Evolutionary conservation across 352 stramenopile species (phyloP).

Genomic region (Pythium vanterpoolii): DNA sequence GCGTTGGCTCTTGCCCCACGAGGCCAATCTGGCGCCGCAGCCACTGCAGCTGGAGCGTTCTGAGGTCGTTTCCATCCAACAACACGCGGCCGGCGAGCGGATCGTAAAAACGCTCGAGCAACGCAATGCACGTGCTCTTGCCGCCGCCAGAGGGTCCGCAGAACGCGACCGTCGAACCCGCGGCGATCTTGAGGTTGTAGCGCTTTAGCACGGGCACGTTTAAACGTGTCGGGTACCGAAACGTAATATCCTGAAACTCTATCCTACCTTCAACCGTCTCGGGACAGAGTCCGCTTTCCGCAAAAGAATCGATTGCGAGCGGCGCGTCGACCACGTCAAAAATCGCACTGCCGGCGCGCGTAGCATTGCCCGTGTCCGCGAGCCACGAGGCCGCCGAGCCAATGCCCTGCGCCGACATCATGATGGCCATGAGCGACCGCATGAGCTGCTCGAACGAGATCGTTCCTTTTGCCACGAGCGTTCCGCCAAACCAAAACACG

Average conservation of each 20-base stretch:
- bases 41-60: slow-evolving; percentile 63
- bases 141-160: slow-evolving; percentile 17
- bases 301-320: slow-evolving; percentile 42
- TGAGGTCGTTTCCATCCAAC: slow-evolving; percentile 76
- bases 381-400: slow-evolving; percentile 25
- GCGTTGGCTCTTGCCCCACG: slow-evolving; percentile 38
- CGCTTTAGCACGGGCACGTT: slow-evolving; percentile 72
- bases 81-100: slow-evolving; percentile 46
- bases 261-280: slow-evolving; percentile 32
- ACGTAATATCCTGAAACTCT: slow-evolving; percentile 64
- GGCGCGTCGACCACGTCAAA: slow-evolving; percentile 32
- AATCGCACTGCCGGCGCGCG: slow-evolving; percentile 43
- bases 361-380: slow-evolving; percentile 63
- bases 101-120: slow-evolving; percentile 76
- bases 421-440: slow-evolving; percentile 36
- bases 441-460: slow-evolving; percentile 41
- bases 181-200: slow-evolving; percentile 78
- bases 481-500: slow-evolving; percentile 24
- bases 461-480: slow-evolving; percentile 34
- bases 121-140: slow-evolving; percentile 26
- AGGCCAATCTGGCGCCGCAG: slow-evolving; percentile 59
- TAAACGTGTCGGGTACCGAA: slow-evolving; percentile 71
- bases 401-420: slow-evolving; percentile 35
- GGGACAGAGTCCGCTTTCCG: slow-evolving; percentile 14
- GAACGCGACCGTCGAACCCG: slow-evolving; percentile 63